Evolutionary conservation across 495 filamentous ascomycete genomes (phyloP).

Genomic region (Aspergillus carlsbadensis): DNA sequence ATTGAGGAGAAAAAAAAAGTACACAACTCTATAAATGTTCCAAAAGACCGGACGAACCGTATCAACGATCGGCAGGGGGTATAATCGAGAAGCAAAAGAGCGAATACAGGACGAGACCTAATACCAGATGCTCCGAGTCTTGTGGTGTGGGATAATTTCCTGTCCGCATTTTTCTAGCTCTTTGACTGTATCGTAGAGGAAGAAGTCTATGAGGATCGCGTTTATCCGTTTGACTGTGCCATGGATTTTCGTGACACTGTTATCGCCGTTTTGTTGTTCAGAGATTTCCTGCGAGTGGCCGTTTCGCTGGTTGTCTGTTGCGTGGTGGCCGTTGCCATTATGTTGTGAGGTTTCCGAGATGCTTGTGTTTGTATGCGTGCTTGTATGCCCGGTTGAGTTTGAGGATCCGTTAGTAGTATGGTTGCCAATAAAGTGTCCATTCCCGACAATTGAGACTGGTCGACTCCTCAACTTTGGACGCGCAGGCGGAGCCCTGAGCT

Average conservation of each 20-base stretch:
- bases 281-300: conserved; percentile 16
- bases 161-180: conserved; percentile 59
- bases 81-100: conserved; percentile 6
- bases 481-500: conserved; percentile 34
- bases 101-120: conserved; percentile 34
- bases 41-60: neutral
- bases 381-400: neutral
- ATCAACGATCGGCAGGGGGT: neutral
- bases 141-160: conserved; percentile 81
- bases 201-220: conserved; percentile 93
- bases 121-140: conserved; percentile 96
- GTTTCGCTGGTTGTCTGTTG: conserved; percentile 2
- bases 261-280: conserved; percentile 15
- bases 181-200: conserved; percentile 93
- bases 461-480: conserved; percentile 5
- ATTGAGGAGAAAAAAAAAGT: conserved; percentile 1
- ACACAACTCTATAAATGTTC: conserved; percentile 12
- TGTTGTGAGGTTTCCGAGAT: conserved; percentile 3
- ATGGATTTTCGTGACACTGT: conserved; percentile 6
- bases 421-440: neutral
- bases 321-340: conserved; percentile 1
- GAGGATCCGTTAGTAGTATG: neutral
- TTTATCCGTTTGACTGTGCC: conserved; percentile 55
- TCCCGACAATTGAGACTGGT: neutral
- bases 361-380: no score